Conservation (phyloP, 805 yeast genomes). For the Zygotorulaspora chibaensis region DNA sequence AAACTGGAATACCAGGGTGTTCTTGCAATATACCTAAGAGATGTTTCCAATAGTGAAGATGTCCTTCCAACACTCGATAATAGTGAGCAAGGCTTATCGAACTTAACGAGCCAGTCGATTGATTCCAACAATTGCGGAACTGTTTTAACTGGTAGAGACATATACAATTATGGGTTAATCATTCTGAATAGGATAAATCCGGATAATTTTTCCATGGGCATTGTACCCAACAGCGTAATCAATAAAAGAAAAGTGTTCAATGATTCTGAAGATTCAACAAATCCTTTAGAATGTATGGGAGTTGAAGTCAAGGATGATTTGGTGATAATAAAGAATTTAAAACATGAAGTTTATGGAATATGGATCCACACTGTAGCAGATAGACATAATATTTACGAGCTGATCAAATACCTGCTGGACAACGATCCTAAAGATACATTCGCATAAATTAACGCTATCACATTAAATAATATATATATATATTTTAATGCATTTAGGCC, state of each 20-base stretch:
- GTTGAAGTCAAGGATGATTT: slow-evolving; percentile 66
- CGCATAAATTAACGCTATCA: slow-evolving; percentile 14
- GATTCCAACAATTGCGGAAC: slow-evolving; percentile 15
- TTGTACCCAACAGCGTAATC: slow-evolving; percentile 52
- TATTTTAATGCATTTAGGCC: background rate
- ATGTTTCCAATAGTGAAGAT: slow-evolving; percentile 30
- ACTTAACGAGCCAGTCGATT: slow-evolving; percentile 9
- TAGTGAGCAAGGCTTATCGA: slow-evolving; percentile 11
- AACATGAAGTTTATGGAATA: slow-evolving; percentile 69
- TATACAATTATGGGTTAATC: slow-evolving; percentile 63
- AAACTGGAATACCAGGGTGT: slow-evolving; percentile 70
- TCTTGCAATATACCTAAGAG: slow-evolving; percentile 58
- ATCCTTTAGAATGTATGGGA: slow-evolving; percentile 47
- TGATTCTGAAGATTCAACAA: slow-evolving; percentile 21
- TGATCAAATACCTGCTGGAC: slow-evolving; percentile 35
- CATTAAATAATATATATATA: background rate
- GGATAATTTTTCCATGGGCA: slow-evolving; percentile 67
- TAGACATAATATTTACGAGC: slow-evolving; percentile 53
- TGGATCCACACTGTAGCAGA: slow-evolving; percentile 74
- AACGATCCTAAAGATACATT: slow-evolving; percentile 34
- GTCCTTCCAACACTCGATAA: slow-evolving; percentile 16
- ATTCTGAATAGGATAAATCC: slow-evolving; percentile 65
- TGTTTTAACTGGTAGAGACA: slow-evolving; percentile 32
- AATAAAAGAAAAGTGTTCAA: slow-evolving; percentile 39
- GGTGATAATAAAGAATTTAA: slow-evolving; percentile 61